Base-by-base conservation (phyloP, 768 basidiomycete genomes). In the Kwoniella sp. region DNA sequence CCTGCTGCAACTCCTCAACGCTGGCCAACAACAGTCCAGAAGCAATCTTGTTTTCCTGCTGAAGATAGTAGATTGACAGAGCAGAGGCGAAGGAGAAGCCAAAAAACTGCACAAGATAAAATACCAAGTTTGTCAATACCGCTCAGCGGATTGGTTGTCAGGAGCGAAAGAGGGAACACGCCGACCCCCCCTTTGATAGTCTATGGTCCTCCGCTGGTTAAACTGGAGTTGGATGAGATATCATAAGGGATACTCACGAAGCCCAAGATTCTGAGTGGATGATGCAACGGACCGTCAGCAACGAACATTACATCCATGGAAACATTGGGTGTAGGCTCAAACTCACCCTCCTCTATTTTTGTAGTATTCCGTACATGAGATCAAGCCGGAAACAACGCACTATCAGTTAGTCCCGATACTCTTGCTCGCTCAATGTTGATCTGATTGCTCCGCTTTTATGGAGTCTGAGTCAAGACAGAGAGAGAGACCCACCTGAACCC, bases 61-160 rank as follows among this genome's bases (percentile, higher is more conserved):
- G 81, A 21, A 96, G 83, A 77, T 90, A 87, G 78, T 92, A 95
- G 26, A 91, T 88, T 46, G 91, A 90, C 71, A 88, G 86, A 0
- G 90, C 88, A 0, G 92, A 91, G 1, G 92, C 91, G 36, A 93
- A 80, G 5, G 92, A 92, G 82, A 95, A 94, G 1, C 92, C 93
- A 69, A 93, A 86, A 36, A 96, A 79, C 78, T 79, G 49, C 33
- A 33, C n/a, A 13, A 13, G 33, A 33, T 33, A 13, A 13, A n/a
- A n/a, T n/a, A n/a, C n/a, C n/a, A n/a, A n/a, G n/a, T n/a, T n/a
- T n/a, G n/a, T n/a, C n/a, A n/a, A n/a, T n/a, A n/a, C n/a, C 33
- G 33, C 33, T 33, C 13, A 33, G 55, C 19, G 22, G 25, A 22
- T 10, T 33, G 33, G 13, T 13, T 13, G n/a, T n/a, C n/a, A n/a